Percentiles rank a stretch among this genome's conserved stretches.
phyloP scores from a whole-genome alignment of 2,329 filamentous ascomycete species.

The Stagonosporopsis vannaccii region DNA sequence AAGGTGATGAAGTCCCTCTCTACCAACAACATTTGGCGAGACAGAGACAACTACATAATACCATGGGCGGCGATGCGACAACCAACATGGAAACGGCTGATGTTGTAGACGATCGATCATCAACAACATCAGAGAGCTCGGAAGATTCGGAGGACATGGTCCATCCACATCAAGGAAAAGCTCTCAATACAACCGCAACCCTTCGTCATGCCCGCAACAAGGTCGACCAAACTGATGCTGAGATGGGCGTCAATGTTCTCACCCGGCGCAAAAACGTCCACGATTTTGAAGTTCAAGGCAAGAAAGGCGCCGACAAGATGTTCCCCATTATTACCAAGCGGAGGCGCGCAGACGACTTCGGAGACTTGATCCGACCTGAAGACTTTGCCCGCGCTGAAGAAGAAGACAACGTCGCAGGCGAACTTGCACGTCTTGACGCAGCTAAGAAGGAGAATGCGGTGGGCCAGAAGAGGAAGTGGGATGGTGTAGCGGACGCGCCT shows the following conservation, averaged over 20 bases:
- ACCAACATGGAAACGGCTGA: constrained; percentile 74
- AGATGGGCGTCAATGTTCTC: constrained; percentile 89
- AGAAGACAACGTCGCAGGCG: constrained; percentile 75
- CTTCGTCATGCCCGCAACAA: constrained; percentile 82
- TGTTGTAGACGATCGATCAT: constrained; percentile 82
- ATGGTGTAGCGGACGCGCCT: constrained; percentile 63
- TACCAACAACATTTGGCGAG: constrained; percentile 95
- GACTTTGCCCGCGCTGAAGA: constrained; percentile 95
- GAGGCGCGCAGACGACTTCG: constrained; percentile 86
- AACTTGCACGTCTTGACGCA: constrained; percentile 64
- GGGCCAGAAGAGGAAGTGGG: constrained; percentile 95
- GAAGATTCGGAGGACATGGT: constrained; percentile 78
- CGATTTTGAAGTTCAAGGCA: constrained; percentile 90
- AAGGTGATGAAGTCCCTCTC: constrained; percentile 76
- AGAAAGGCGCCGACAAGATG: constrained; percentile 89
- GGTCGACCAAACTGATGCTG: constrained; percentile 84
- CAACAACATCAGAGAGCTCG: constrained; percentile 83
- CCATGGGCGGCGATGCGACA: constrained; percentile 70
- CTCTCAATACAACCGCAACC: constrained; percentile 85
- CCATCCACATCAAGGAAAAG: constrained; percentile 84
- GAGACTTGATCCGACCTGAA: constrained; percentile 90
- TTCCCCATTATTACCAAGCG: constrained; percentile 86
- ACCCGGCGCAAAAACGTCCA: constrained; percentile 89
- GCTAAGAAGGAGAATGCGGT: constrained; percentile 61
- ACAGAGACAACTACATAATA: constrained; percentile 85